Evolutionary conservation across 768 basidiomycete genomes (phyloP), one percentile per base, ranked within the genome.

Genomic region (Kwoniella dejecticola): DNA sequence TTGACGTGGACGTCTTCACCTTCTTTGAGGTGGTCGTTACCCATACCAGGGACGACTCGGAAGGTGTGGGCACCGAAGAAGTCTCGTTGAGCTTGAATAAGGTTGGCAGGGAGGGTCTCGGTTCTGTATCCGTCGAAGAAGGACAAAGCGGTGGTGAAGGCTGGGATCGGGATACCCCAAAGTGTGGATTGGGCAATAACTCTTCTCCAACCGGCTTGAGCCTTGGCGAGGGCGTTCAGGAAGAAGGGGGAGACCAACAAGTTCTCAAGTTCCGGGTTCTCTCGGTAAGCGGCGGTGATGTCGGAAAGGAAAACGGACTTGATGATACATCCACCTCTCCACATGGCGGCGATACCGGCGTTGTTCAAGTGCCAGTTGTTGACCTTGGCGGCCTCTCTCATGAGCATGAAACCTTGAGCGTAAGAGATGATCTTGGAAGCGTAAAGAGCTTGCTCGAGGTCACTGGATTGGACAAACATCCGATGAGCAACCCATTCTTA

Each of bases 271-370:
- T 89, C 73, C 23, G 83, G 71, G 74, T 88, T 88, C 84, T 95
- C 94, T 77, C 85, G 81, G 83, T 93, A 99, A 15, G 96, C 96
- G 36, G 85, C 73, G 60, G 75, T 77, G 69, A 77, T 77, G 69
- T 77, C 75, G 52, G 67, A 69, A 38, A 77, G 50, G 73, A 77
- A 77, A 67, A 76, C 74, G 24, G 65, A 67, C 66, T 95, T 95
- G 85, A 99, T 98, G 81, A 99, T 99, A 81, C 95, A 98, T 69
- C 96, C 96, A 69, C 96, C 96, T 74, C 95, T 91, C 96, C 96
- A 99, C 93, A 99, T 99, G 70, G 84, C 86, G 31, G 96, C 96
- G 77, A 99, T 98, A 63, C 93, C 94, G 71, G 93, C 88, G 79
- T 95, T 95, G 85, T 98, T 97, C 79, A 99, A 83, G 80, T 89